Evolutionary conservation across 257 asterid genomes (phyloP).

Genomic region (Solanum sitiens): DNA sequence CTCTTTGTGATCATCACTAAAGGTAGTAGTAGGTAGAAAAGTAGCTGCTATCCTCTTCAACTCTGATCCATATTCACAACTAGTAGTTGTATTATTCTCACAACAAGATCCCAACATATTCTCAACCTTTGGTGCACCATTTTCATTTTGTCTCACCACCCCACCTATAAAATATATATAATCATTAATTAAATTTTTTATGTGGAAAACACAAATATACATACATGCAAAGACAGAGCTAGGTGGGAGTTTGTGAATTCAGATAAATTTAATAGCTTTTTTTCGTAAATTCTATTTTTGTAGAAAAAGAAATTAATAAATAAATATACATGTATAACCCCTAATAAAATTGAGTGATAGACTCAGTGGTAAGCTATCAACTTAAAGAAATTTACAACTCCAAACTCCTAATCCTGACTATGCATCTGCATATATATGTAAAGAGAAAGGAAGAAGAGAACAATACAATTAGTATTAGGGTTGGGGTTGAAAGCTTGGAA

Average conservation of each 20-base stretch:
- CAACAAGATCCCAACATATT: slow-evolving; percentile 35
- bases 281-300: too few species aligned
- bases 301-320: too few species aligned
- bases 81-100: neutral
- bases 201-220: neutral
- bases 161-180: neutral
- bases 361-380: too few species aligned
- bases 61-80: slow-evolving; percentile 38
- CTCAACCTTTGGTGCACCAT: slow-evolving; percentile 52
- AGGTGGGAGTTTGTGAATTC: neutral
- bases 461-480: slow-evolving; percentile 9
- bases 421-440: neutral
- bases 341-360: too few species aligned
- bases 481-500: slow-evolving; percentile 32
- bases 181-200: neutral
- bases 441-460: neutral
- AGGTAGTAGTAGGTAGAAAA: slow-evolving; percentile 53
- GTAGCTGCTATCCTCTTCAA: slow-evolving; percentile 49
- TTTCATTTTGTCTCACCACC: slow-evolving; percentile 11
- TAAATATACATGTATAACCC: too few species aligned
- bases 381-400: too few species aligned
- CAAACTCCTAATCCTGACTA: neutral
- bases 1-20: slow-evolving; percentile 15
- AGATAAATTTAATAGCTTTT: too few species aligned
- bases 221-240: neutral